Conservation (phyloP, 805 yeast genomes). For the Geotrichum ghanense region DNA sequence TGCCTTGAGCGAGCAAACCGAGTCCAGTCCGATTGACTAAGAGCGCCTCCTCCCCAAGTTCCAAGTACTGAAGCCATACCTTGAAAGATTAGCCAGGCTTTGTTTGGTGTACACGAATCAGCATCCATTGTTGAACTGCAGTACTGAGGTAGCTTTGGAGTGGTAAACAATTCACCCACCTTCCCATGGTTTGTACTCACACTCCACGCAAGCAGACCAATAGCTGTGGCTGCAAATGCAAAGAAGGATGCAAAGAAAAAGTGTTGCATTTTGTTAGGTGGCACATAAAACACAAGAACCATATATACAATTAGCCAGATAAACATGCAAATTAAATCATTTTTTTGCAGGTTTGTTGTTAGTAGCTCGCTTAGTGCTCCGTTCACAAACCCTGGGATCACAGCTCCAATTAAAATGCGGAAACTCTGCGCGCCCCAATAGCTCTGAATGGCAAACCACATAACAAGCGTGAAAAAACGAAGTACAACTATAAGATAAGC, state of each 20-base stretch:
- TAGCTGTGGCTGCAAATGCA: conserved; percentile 27
- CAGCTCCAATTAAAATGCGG: conserved; percentile 28
- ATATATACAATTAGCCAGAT: conserved; percentile 23
- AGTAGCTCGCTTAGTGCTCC: conserved; percentile 31
- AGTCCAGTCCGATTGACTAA: conserved; percentile 33
- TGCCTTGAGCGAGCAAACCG: conserved; percentile 31
- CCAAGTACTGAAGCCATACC: conserved; percentile 33
- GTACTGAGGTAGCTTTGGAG: conserved; percentile 5
- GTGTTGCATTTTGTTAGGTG: conserved; percentile 22
- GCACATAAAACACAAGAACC: conserved; percentile 10
- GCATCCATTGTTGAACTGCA: conserved; percentile 20
- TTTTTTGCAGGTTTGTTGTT: conserved; percentile 24
- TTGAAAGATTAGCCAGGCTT: conserved; percentile 23
- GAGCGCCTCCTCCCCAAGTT: conserved; percentile 28
- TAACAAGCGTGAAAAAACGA: conserved; percentile 33
- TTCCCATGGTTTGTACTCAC: conserved; percentile 14
- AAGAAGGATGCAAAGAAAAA: conserved; percentile 28
- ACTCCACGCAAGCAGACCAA: conserved; percentile 19
- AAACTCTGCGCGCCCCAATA: conserved; percentile 37
- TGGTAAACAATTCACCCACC: conserved; percentile 13
- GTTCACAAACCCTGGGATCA: conserved; percentile 28
- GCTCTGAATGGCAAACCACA: conserved; percentile 37
- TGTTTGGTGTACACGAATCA: conserved; percentile 17
- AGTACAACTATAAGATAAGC: conserved; percentile 33
- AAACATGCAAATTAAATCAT: conserved; percentile 15